phyloP scores from a whole-genome alignment of 2,329 filamentous ascomycete species.

The Fonsecaea nubica region DNA sequence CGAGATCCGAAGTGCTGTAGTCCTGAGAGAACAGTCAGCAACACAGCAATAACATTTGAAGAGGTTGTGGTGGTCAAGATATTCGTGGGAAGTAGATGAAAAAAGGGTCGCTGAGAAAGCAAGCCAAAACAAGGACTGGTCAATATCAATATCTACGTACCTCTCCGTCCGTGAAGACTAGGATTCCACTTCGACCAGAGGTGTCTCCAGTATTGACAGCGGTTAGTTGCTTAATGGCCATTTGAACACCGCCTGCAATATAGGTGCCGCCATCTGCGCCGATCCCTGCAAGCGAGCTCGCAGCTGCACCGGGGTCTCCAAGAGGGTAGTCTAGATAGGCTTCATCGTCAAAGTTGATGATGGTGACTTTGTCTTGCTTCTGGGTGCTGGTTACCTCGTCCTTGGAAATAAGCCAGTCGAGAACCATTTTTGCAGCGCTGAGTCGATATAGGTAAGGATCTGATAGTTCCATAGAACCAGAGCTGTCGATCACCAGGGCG shows the following conservation, averaged over 20 bases:
- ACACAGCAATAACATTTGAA: neutral
- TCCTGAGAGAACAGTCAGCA: neutral
- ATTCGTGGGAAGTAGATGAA: neutral
- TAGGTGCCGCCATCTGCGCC: conserved; percentile 1
- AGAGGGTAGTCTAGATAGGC: conserved; percentile 3
- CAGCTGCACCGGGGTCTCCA: conserved; percentile 2
- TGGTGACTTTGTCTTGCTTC: neutral
- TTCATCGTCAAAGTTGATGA: conserved; percentile 7
- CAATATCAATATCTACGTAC: neutral
- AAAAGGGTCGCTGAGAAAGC: neutral
- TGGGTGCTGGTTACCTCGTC: conserved; percentile 3
- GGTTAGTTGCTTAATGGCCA: neutral
- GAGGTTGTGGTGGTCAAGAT: neutral
- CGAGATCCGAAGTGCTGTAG: neutral
- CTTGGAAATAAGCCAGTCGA: conserved; percentile 8
- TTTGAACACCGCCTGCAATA: neutral
- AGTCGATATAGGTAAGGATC: neutral
- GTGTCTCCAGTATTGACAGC: neutral
- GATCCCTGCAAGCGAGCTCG: neutral
- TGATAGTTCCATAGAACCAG: neutral
- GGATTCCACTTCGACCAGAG: neutral
- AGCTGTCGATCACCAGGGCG: neutral
- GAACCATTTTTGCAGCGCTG: neutral
- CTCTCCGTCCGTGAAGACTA: conserved; percentile 4
- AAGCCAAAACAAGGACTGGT: neutral